phyloP scores from a whole-genome alignment of 1,284 basidiomycete genomes.

The Sutorius eximius region DNA sequence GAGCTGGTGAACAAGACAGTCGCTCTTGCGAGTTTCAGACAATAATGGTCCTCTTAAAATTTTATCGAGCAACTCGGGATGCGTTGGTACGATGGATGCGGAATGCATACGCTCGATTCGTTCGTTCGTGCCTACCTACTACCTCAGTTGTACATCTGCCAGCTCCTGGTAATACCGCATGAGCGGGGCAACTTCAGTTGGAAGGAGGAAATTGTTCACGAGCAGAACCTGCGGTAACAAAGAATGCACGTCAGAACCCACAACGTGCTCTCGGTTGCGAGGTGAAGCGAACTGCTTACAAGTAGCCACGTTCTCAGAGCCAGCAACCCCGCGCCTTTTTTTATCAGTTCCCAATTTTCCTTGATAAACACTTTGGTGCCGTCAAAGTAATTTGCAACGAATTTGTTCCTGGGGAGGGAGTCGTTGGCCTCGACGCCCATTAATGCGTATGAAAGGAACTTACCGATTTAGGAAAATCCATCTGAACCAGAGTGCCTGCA shows the following conservation, averaged over 20 bases:
- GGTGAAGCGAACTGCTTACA: constrained; percentile 37
- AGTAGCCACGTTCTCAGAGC: constrained; percentile 62
- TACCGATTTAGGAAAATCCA: constrained; percentile 70
- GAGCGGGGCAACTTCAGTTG: constrained; percentile 43
- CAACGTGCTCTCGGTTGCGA: not conserved
- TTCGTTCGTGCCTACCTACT: not conserved
- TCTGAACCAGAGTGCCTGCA: constrained; percentile 70
- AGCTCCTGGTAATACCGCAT: constrained; percentile 48
- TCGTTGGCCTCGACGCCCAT: not conserved
- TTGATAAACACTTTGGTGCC: constrained; percentile 56
- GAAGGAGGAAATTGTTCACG: constrained; percentile 47
- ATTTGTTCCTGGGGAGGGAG: constrained; percentile 43
- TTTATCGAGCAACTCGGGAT: not conserved
- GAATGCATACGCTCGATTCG: not conserved
- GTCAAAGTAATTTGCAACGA: constrained; percentile 54
- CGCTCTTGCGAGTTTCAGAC: too few species aligned
- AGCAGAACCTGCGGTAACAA: constrained; percentile 42
- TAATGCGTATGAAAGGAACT: constrained; percentile 6
- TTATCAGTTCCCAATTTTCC: constrained; percentile 63
- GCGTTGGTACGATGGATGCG: not conserved
- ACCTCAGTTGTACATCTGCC: constrained; percentile 41
- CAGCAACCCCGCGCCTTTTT: constrained; percentile 63
- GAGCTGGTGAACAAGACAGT: too few species aligned
- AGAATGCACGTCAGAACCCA: not conserved
- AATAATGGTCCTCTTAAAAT: too few species aligned